phyloP scores from a whole-genome alignment of 169 alveolate species.

The Hammondia hammondi region DNA sequence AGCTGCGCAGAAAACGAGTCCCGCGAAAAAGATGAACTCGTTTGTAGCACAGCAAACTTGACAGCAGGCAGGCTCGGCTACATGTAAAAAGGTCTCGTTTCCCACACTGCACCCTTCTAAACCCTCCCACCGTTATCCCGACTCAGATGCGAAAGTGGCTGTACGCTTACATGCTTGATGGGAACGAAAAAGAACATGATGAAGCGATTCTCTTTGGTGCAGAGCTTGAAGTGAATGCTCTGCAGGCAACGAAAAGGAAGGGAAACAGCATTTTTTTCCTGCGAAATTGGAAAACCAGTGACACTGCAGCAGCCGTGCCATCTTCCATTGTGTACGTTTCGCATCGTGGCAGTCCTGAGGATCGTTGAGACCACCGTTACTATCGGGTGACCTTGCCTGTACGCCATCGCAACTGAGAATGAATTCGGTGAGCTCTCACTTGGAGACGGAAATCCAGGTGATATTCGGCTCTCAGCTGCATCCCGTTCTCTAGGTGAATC shows the following conservation, averaged over 20 bases:
- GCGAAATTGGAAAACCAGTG: not conserved
- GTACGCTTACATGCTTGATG: not conserved
- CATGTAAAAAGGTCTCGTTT: no score
- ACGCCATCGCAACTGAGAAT: no score
- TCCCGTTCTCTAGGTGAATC: not conserved
- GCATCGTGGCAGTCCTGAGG: no score
- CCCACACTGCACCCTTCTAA: not conserved
- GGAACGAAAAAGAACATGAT: conserved; percentile 44
- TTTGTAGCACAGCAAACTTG: not conserved
- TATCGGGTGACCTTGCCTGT: no score
- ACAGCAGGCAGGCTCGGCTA: no score
- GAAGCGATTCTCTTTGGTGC: conserved; percentile 44
- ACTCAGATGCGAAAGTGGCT: not conserved
- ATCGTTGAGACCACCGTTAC: no score
- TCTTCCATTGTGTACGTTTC: no score
- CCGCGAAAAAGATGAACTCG: not conserved
- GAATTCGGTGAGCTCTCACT: not conserved
- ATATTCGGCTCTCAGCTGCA: conserved; percentile 7
- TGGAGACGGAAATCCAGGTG: conserved; percentile 42
- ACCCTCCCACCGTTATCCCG: not conserved
- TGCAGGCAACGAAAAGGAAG: not conserved
- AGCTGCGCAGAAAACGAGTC: conserved; percentile 2
- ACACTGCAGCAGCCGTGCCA: no score
- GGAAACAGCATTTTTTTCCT: not conserved
- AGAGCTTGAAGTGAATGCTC: conserved; percentile 36